Evolutionary conservation across 2,329 filamentous ascomycete genomes (phyloP).

Genomic region (Thyridium curvatum): DNA sequence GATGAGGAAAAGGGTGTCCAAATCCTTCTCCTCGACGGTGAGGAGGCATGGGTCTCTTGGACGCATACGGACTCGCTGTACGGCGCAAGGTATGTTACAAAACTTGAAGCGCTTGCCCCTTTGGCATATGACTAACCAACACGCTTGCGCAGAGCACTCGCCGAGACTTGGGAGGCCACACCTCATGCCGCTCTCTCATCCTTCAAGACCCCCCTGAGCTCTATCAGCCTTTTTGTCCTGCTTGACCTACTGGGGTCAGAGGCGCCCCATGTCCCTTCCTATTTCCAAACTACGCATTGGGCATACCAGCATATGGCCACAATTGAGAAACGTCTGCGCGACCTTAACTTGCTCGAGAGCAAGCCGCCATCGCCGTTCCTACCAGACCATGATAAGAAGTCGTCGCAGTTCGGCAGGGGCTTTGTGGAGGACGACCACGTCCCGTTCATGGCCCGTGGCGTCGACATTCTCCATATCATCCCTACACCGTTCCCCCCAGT

Average conservation of each 20-base stretch:
- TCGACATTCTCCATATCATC: slow-evolving; percentile 86
- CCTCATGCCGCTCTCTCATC: slow-evolving; percentile 66
- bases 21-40: slow-evolving; percentile 84
- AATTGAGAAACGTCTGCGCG: slow-evolving; percentile 59
- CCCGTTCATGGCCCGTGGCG: slow-evolving; percentile 81
- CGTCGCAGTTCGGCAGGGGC: slow-evolving; percentile 37
- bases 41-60: slow-evolving; percentile 86
- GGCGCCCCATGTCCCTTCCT: slow-evolving; percentile 56
- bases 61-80: slow-evolving; percentile 79
- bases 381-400: slow-evolving; percentile 50
- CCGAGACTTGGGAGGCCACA: slow-evolving; percentile 71
- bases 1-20: slow-evolving; percentile 81
- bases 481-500: slow-evolving; percentile 73
- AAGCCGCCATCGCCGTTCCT: slow-evolving; percentile 53
- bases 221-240: slow-evolving; percentile 65
- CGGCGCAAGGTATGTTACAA: slow-evolving; percentile 60
- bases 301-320: slow-evolving; percentile 72
- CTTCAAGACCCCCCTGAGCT: slow-evolving; percentile 66
- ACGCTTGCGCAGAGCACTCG: slow-evolving; percentile 53
- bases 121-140: not conserved
- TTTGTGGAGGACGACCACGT: slow-evolving; percentile 82
- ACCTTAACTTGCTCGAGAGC: slow-evolving; percentile 43
- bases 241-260: slow-evolving; percentile 54
- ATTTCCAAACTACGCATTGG: slow-evolving; percentile 89
- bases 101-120: not conserved